These are phyloP conservation scores for Plenodomus lindquistii DNA, from an alignment of 2,329 filamentous ascomycete species.

Conservation along the genomic window DNA sequence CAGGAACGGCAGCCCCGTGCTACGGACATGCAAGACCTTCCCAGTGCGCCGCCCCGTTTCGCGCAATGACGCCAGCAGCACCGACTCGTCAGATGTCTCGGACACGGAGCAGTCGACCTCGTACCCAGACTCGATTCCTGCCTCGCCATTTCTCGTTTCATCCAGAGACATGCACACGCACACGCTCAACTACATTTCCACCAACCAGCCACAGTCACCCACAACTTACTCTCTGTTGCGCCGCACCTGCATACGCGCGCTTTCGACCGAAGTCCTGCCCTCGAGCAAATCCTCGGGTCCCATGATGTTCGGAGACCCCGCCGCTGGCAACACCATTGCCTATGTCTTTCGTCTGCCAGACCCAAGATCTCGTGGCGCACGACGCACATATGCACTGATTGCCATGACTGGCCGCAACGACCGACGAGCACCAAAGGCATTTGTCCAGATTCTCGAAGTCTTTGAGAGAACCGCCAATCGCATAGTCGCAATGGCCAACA, in stretches of 20 bases:
- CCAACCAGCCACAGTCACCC: constrained; percentile 58
- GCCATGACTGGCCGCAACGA: constrained; percentile 61
- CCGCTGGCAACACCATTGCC: constrained; percentile 61
- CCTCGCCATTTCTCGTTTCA: constrained; percentile 49
- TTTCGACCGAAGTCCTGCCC: constrained; percentile 61
- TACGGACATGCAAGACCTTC: constrained; percentile 59
- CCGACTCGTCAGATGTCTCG: constrained; percentile 42
- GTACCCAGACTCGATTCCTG: constrained; percentile 40
- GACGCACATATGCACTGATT: constrained; percentile 61
- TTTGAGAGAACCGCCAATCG: constrained; percentile 59
- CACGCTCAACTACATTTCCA: constrained; percentile 61
- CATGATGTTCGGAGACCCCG: constrained; percentile 61
- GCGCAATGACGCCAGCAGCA: constrained; percentile 37
- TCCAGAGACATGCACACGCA: constrained; percentile 54
- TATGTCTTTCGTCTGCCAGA: constrained; percentile 64
- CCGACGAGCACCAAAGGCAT: constrained; percentile 51
- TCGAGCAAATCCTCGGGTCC: constrained; percentile 60
- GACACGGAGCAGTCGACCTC: constrained; percentile 46
- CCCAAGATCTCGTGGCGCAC: constrained; percentile 60
- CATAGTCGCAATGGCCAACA: constrained; percentile 52
- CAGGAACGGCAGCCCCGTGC: constrained; percentile 57
- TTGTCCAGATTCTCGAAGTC: constrained; percentile 47
- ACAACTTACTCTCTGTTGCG: constrained; percentile 59
- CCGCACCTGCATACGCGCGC: constrained; percentile 60
- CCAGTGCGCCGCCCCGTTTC: constrained; percentile 51